phyloP scores from a whole-genome alignment of 305 asterid species.

The Fraxinus angustifolia region DNA sequence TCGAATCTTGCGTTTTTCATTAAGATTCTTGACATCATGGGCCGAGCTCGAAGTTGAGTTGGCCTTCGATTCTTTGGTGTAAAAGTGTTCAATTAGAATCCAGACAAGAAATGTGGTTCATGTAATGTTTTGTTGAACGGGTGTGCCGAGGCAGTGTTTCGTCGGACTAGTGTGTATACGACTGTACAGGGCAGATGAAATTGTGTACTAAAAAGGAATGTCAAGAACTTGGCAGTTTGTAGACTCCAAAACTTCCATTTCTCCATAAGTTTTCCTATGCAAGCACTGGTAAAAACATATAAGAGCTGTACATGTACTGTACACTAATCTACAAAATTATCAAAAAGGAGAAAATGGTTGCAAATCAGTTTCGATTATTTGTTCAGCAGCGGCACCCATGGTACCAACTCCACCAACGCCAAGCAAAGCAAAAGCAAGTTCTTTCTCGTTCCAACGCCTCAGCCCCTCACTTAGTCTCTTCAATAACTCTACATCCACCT shows the following conservation, averaged over 20 bases:
- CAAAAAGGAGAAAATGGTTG: constrained; percentile 17
- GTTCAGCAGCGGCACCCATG: constrained; percentile 83
- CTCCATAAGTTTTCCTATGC: background rate
- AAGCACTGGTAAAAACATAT: constrained; percentile 20
- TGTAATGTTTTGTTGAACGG: background rate
- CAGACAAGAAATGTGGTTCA: background rate
- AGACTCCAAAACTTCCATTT: constrained; percentile 15
- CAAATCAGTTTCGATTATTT: constrained; percentile 42
- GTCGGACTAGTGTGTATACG: background rate
- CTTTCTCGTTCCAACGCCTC: constrained; percentile 70
- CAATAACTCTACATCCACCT: constrained; percentile 57
- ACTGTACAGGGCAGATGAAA: background rate
- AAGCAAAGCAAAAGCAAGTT: constrained; percentile 77
- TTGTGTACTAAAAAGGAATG: background rate
- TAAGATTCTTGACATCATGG: background rate
- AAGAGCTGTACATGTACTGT: constrained; percentile 27
- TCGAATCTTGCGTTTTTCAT: no score
- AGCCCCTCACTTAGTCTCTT: constrained; percentile 65
- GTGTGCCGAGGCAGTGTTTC: background rate
- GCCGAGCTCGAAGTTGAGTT: background rate
- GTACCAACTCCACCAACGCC: constrained; percentile 64
- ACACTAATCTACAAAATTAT: constrained; percentile 43
- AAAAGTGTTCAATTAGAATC: background rate
- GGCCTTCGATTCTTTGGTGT: background rate
- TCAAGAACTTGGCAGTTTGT: background rate